phyloP scores from a whole-genome alignment of 768 basidiomycete genomes.

The Tricholoma terreum region DNA sequence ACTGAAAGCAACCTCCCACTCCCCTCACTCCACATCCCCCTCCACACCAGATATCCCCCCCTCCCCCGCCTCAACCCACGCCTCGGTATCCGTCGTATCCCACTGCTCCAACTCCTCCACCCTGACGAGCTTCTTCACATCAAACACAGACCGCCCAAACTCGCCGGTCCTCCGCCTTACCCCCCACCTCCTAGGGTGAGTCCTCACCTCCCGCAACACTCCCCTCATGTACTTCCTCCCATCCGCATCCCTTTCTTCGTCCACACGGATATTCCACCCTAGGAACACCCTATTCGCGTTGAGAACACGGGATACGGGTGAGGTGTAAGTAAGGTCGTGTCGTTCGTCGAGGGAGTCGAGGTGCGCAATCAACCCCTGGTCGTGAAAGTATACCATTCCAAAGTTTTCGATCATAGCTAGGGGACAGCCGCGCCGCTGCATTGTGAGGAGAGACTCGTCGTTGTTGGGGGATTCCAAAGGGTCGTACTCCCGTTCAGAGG shows the following conservation, averaged over 20 bases:
- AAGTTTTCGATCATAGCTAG: slow-evolving; percentile 55
- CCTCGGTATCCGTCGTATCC: slow-evolving; percentile 34
- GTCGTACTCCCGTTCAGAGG: not conserved
- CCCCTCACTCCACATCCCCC: too few relatives aligned
- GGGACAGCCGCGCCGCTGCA: slow-evolving; percentile 61
- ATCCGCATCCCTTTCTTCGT: slow-evolving; percentile 38
- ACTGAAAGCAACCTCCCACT: too few relatives aligned
- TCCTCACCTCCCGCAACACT: slow-evolving; percentile 34
- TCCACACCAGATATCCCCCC: too few relatives aligned
- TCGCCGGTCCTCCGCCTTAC: slow-evolving; percentile 20
- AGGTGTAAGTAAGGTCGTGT: slow-evolving; percentile 15
- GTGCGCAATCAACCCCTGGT: slow-evolving; percentile 50
- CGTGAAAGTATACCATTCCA: slow-evolving; percentile 52
- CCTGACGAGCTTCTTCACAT: slow-evolving; percentile 32
- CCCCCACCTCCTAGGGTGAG: slow-evolving; percentile 32
- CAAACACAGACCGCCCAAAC: slow-evolving; percentile 27
- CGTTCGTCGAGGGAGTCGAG: slow-evolving; percentile 35
- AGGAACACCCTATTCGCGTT: slow-evolving; percentile 43
- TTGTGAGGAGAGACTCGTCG: slow-evolving; percentile 20
- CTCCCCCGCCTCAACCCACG: slow-evolving; percentile 29
- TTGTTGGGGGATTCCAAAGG: slow-evolving; percentile 26
- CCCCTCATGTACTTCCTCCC: slow-evolving; percentile 43
- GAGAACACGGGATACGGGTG: slow-evolving; percentile 15
- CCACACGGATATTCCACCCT: slow-evolving; percentile 65
- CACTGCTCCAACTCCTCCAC: slow-evolving; percentile 30